These are phyloP conservation scores for Xylariomycetidae sp. DNA, from an alignment of 2,329 filamentous ascomycete genomes.

Conservation along the genomic window DNA sequence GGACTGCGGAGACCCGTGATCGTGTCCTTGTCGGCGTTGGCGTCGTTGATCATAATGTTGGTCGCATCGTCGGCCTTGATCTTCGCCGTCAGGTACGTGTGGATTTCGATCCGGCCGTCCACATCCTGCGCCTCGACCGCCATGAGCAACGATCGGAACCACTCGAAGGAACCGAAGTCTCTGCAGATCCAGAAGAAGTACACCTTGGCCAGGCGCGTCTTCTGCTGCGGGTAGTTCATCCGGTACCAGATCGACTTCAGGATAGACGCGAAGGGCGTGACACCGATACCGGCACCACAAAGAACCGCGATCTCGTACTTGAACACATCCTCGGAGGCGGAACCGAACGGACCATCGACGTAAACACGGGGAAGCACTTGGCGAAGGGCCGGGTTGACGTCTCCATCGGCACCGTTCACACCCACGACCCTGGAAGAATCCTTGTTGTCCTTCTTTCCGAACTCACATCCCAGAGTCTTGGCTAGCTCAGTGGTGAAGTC, in stretches of 20 bases:
- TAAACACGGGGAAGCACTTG: conserved; percentile 74
- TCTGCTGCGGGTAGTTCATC: conserved; percentile 79
- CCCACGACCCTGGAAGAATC: conserved; percentile 63
- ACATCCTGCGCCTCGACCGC: conserved; percentile 84
- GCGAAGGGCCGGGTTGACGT: conserved; percentile 64
- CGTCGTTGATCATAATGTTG: conserved; percentile 91
- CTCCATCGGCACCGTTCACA: conserved; percentile 51
- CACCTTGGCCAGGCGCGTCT: conserved; percentile 74
- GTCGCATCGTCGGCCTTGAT: conserved; percentile 81
- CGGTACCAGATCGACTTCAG: conserved; percentile 91
- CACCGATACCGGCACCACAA: conserved; percentile 77
- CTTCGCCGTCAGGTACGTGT: conserved; percentile 81
- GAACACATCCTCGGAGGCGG: conserved; percentile 82
- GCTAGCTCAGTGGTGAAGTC: conserved; percentile 72
- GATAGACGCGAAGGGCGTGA: conserved; percentile 82
- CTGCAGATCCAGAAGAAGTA: conserved; percentile 93
- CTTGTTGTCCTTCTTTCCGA: conserved; percentile 47
- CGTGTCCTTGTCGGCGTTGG: conserved; percentile 75
- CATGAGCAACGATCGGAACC: conserved; percentile 77
- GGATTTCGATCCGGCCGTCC: conserved; percentile 79
- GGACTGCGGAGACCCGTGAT: conserved; percentile 77
- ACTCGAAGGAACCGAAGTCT: conserved; percentile 83
- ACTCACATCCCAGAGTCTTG: conserved; percentile 68
- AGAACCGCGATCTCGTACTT: conserved; percentile 77
- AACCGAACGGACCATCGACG: conserved; percentile 79